Evolutionary conservation across 2,329 filamentous ascomycete species (phyloP).

Genomic region (Aureobasidium leucospermi): DNA sequence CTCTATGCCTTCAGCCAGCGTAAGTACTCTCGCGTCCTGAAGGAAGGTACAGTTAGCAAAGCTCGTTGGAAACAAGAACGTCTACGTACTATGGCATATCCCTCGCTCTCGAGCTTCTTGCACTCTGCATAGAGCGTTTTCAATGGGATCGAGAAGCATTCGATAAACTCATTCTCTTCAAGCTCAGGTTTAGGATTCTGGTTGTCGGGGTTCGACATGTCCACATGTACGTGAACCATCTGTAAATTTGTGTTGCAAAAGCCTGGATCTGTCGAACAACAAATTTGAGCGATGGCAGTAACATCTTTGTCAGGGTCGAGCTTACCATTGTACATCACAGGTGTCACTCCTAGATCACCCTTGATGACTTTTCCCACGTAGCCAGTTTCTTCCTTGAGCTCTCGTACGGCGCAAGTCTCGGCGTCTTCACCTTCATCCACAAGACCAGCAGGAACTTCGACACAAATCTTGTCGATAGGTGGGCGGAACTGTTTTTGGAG

Average conservation of each 20-base stretch:
- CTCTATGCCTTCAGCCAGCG: conserved; percentile 71
- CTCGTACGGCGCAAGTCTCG: conserved; percentile 49
- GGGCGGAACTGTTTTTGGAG: conserved; percentile 50
- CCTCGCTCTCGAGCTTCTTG: conserved; percentile 58
- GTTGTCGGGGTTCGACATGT: conserved; percentile 39
- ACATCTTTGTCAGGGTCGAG: conserved; percentile 35
- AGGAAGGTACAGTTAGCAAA: no score
- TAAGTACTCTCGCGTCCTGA: conserved; percentile 64
- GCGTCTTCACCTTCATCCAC: conserved; percentile 52
- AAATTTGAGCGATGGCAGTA: conserved; percentile 39
- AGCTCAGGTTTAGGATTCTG: conserved; percentile 51
- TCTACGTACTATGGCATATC: conserved; percentile 54
- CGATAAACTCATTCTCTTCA: conserved; percentile 56
- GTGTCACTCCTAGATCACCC: conserved; percentile 22
- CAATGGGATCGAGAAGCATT: conserved; percentile 52
- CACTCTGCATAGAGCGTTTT: conserved; percentile 51
- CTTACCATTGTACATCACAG: conserved; percentile 38
- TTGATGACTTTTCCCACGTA: conserved; percentile 45
- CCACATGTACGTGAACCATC: conserved; percentile 52
- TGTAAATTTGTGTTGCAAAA: conserved; percentile 48
- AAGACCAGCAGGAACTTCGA: conserved; percentile 55
- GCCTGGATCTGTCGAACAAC: conserved; percentile 53
- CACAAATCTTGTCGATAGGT: conserved; percentile 50
- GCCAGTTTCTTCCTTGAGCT: conserved; percentile 55
- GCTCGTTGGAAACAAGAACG: no score